These are phyloP conservation scores for Pseudocercospora fuligena DNA, from an alignment of 2,329 filamentous ascomycete genomes.

Conservation along the genomic window DNA sequence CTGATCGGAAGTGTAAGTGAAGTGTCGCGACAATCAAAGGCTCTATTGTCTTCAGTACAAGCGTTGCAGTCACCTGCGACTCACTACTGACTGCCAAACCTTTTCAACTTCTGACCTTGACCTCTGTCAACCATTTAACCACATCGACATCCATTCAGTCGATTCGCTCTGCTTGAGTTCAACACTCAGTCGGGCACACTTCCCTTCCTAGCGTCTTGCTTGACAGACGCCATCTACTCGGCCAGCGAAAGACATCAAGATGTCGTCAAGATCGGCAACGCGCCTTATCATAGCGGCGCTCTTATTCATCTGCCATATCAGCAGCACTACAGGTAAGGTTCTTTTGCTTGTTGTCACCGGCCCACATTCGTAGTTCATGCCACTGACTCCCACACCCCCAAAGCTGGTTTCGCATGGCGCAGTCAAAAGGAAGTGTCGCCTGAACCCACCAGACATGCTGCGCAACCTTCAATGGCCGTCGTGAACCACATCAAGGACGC, in stretches of 20 bases:
- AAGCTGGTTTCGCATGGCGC: neutral
- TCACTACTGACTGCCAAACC: neutral
- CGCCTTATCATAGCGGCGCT: neutral
- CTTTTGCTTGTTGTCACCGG: neutral
- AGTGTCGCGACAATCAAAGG: conserved; percentile 6
- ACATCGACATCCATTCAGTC: neutral
- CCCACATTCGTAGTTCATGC: neutral
- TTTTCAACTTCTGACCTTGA: neutral
- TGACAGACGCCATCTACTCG: neutral
- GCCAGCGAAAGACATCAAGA: neutral
- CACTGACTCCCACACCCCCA: neutral
- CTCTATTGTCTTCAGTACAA: conserved; percentile 7
- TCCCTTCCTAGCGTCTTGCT: neutral
- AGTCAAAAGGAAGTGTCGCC: neutral
- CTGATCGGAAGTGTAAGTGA: conserved; percentile 5
- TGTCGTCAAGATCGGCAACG: neutral
- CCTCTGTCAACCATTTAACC: neutral
- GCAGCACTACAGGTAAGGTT: neutral
- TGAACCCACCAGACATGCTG: neutral
- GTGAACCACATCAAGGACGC: neutral
- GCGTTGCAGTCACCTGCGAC: neutral
- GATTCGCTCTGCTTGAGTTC: neutral
- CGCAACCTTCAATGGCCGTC: neutral
- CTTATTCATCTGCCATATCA: neutral
- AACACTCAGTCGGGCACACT: neutral